phyloP scores from a whole-genome alignment of 208 protist species.

The Willaertia magna region DNA sequence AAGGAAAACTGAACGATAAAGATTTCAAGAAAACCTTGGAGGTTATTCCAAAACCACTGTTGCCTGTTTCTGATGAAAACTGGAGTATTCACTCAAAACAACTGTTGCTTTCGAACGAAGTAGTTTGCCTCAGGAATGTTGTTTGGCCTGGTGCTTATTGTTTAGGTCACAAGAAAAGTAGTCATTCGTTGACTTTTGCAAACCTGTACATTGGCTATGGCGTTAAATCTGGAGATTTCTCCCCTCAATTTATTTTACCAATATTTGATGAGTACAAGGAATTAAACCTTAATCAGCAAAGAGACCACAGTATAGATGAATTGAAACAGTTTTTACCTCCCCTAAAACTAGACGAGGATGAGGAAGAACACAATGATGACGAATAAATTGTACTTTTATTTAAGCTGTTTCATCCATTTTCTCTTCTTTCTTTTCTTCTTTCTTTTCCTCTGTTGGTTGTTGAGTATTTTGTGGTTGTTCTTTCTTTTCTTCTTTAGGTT shows the following conservation, averaged over 20 bases:
- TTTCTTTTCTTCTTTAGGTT: background rate
- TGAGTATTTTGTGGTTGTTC: background rate
- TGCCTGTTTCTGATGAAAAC: background rate
- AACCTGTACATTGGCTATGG: background rate
- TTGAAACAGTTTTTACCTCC: background rate
- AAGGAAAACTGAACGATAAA: background rate
- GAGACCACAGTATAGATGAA: background rate
- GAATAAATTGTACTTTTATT: background rate
- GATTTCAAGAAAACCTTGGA: background rate
- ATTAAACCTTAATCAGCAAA: background rate
- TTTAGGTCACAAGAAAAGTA: background rate
- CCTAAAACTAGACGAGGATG: background rate
- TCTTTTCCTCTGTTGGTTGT: background rate
- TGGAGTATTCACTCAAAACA: background rate
- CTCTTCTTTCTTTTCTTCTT: background rate
- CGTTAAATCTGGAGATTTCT: background rate
- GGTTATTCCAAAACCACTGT: background rate
- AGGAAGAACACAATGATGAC: background rate
- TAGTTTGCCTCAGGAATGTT: background rate
- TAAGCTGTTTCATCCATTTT: conserved; percentile 1
- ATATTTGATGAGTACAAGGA: background rate
- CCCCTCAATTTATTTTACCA: background rate
- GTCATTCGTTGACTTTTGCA: background rate
- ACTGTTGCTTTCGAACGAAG: background rate
- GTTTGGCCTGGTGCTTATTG: background rate